Evolutionary conservation across 1,284 basidiomycete genomes (phyloP).

Genomic region (Agaricales sp.): DNA sequence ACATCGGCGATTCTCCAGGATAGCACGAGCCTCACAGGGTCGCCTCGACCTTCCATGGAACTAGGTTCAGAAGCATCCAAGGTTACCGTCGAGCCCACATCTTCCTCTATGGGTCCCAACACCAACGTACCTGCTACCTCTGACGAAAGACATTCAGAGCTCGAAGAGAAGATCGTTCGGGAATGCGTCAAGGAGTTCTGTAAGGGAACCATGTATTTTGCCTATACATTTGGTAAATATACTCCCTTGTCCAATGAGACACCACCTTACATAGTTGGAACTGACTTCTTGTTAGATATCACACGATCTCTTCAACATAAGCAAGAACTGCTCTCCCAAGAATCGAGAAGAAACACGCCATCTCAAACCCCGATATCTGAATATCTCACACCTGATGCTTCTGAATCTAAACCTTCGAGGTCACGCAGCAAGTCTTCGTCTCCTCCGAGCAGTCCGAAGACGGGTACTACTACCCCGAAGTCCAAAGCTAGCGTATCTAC

Average conservation of each 20-base stretch:
- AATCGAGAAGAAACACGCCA: slow-evolving; percentile 15
- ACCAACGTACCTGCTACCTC: slow-evolving; percentile 47
- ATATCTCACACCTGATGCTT: slow-evolving; percentile 8
- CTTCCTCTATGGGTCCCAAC: slow-evolving; percentile 42
- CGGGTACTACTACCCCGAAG: background rate
- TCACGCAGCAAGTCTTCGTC: background rate
- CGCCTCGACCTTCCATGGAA: background rate
- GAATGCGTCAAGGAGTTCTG: slow-evolving; percentile 62
- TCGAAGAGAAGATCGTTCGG: slow-evolving; percentile 70
- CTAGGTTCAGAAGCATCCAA: slow-evolving; percentile 21
- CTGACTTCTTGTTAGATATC: slow-evolving; percentile 41
- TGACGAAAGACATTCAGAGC: slow-evolving; percentile 54
- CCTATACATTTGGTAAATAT: slow-evolving; percentile 61
- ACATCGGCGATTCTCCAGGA: background rate
- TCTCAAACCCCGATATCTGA: background rate
- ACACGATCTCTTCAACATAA: slow-evolving; percentile 75
- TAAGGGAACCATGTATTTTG: slow-evolving; percentile 75
- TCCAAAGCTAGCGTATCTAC: background rate
- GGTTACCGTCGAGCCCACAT: slow-evolving; percentile 26
- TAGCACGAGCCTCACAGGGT: background rate
- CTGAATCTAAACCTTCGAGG: background rate
- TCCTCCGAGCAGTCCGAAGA: background rate
- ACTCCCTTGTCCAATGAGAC: background rate
- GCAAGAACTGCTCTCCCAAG: slow-evolving; percentile 48
- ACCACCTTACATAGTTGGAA: slow-evolving; percentile 3